Base-by-base conservation (phyloP, 1,284 basidiomycete species). In the Pulveroboletus sp. region DNA sequence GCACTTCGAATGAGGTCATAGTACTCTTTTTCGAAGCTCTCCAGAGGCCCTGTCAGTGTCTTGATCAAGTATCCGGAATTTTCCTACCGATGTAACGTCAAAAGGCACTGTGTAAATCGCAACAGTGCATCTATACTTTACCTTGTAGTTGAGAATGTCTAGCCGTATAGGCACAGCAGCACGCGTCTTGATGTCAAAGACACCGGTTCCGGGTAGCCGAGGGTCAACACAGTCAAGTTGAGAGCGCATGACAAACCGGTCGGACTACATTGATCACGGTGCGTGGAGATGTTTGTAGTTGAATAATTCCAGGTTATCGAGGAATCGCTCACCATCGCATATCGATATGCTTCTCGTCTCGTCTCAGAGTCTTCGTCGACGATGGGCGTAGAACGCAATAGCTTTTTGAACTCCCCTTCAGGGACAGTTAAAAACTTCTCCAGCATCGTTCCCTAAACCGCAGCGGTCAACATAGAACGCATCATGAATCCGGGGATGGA, bases 121-220 rank as follows among this genome's bases (percentile, higher is more conserved):
- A n/a, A 17, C 28, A 42, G 38, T 26, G 3, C 0, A 10, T 29
- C 5, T 17, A 24, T 24, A 5, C 28, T 75, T 42, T 55, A 90
- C 90, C 73, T 87, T 81, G 67, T 86, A 92, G 71, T 98, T 98
- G 49, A 93, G 79, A 11, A 91, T 76, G 73, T 99, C 96, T 66
- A 91, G 78, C 7, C 96, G 87, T 47, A 98, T 87, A 1, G 93
- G 86, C 35, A 93, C 75, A 36, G 87, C 90, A 0, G 95, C 95
- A 40, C 96, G 84, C 0, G 96, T 98, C 75, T 99, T 99, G 73
- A 99, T 88, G 70, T 99, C 96, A 65, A 99, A 99, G 0, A 96
- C 88, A 26, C 92, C 93, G 0, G 87, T 88, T 1, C 94, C 93
- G 2, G 96, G 96, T 20, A 99, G 75, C 31, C 91, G 82, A 35